Evolutionary conservation across 2,329 filamentous ascomycete species (phyloP), one percentile per base, ranked within the genome.

Genomic region (Fusarium multiceps): DNA sequence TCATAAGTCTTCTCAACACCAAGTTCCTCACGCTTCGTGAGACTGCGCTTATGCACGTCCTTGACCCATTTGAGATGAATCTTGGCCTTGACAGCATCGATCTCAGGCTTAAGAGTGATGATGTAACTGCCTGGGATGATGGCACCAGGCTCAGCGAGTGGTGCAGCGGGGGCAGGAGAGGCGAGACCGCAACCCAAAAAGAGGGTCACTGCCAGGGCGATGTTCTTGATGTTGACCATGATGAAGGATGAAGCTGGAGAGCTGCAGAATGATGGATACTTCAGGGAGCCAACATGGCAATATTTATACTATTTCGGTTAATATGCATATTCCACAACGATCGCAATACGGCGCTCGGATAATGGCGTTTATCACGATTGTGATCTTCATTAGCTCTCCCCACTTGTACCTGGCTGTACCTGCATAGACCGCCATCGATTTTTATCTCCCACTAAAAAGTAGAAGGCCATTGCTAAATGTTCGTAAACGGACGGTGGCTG

Each of bases 71-170:
- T 73, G 58, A 87, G 74, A 74, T 88, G 84, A 27, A 78, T 77
- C 40, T 81, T 77, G 68, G 89, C 76, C 43, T 77, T 78, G 63
- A 80, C 79, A 48, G 81, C 82, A 64, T 80, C 80, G 11, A 70
- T 13, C 20, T 68, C 63, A 0, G 58, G 55, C 75, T 89, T 87
- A 76, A 89, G 88, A 37, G 89, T 87, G 28, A 90, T 84, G 70
- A 90, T 89, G 78, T 88, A 90, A 48, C 82, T 83, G 54, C 76
- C 78, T 20, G 78, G 72, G 32, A 81, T 72, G 30, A 79, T 58
- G 16, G 68, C 32, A 1, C 55, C 63, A 0, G 61, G 25, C 8
- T 60, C 42, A 6, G 42, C 30, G 6, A 21, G 10, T 1, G 43
- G 60, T 3, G n/a, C 21, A 9, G 61, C 34, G 18, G 47, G 61